A percentile compares a stretch with the other conserved stretches of the same genome.
Conservation (phyloP, 2,329 filamentous ascomycete genomes). For the Clathrospora elynae region DNA sequence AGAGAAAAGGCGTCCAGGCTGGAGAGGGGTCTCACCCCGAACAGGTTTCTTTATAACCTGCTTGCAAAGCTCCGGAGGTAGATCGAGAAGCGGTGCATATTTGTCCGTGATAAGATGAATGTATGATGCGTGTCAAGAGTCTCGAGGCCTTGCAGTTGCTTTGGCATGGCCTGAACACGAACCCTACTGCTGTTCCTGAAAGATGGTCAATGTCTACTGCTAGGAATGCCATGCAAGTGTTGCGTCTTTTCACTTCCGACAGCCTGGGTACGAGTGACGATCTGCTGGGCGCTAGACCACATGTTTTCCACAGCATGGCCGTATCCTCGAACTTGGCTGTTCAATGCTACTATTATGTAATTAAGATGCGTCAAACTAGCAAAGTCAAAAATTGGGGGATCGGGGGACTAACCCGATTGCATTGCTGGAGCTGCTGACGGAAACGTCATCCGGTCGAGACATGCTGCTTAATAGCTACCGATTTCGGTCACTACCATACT, state of each 20-base stretch:
- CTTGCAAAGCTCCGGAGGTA: no score
- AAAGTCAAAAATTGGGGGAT: slow-evolving; percentile 3
- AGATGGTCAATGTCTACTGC: no score
- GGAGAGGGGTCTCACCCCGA: no score
- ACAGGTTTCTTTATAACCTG: no score
- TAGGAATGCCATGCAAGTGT: no score
- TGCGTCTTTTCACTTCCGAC: slow-evolving; percentile 7
- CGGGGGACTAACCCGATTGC: slow-evolving; percentile 7
- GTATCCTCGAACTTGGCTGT: slow-evolving; percentile 2
- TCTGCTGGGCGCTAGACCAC: slow-evolving; percentile 1
- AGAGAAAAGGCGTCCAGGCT: background rate
- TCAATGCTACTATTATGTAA: slow-evolving; percentile 5
- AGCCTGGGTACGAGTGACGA: slow-evolving; percentile 4
- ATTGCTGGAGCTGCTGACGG: slow-evolving; percentile 3
- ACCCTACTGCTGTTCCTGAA: no score
- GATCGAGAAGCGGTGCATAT: no score
- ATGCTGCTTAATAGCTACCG: slow-evolving; percentile 12
- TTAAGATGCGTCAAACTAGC: slow-evolving; percentile 6
- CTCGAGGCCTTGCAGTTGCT: no score
- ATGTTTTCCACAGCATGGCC: slow-evolving; percentile 2
- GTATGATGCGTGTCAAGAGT: no score
- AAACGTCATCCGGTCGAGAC: slow-evolving; percentile 15
- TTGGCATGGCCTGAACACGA: no score
- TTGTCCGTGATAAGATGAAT: no score
- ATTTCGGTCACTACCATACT: slow-evolving; percentile 10